Evolutionary conservation across 179 eudicot genomes (phyloP), one percentile per base, ranked within the genome.

Genomic region (Pouteria campechiana): DNA sequence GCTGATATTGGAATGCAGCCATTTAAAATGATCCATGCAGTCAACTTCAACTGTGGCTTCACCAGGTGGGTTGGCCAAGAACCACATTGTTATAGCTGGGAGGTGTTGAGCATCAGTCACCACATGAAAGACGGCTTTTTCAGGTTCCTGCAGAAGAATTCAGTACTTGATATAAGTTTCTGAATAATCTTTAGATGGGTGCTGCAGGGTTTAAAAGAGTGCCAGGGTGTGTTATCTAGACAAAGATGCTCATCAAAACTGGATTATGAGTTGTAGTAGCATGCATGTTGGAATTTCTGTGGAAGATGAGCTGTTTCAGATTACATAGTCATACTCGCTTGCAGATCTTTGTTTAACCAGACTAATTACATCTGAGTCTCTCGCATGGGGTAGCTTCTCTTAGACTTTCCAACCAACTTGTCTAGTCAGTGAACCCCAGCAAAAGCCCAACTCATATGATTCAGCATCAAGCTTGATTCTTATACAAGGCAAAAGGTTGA

Each of bases 81-180:
- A 83, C 96, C 96, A 87, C 96, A 87, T 87, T 44, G 59, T 83
- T 87, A 87, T 87, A 7, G 96, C 96, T 32, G 82, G 92, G 45
- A 75, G 80, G 48, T 88, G 83, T 59, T 79, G 72, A 36, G 77
- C 80, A 57, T 88, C 97, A 9, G 97, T 72, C 37, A 88, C 97
- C 56, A 88, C 76, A 80, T 88, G 97, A 57, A 83, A 88, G 18
- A 88, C 97, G 32, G 79, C 92, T 34, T 80, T 77, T 63, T 70
- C 87, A 3, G 97, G 84, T 48, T 83, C 97, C 97, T 88, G 78
- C 46, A 73, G 51, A n/a, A n/a, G n/a, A n/a, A n/a, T n/a, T n/a
- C n/a, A n/a, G n/a, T n/a, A n/a, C n/a, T n/a, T n/a, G n/a, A n/a
- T n/a, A n/a, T n/a, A n/a, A n/a, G n/a, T n/a, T n/a, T n/a, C n/a